phyloP scores from a whole-genome alignment of 371 early-diverging fungal species.

The Zopfochytrium polystomum region DNA sequence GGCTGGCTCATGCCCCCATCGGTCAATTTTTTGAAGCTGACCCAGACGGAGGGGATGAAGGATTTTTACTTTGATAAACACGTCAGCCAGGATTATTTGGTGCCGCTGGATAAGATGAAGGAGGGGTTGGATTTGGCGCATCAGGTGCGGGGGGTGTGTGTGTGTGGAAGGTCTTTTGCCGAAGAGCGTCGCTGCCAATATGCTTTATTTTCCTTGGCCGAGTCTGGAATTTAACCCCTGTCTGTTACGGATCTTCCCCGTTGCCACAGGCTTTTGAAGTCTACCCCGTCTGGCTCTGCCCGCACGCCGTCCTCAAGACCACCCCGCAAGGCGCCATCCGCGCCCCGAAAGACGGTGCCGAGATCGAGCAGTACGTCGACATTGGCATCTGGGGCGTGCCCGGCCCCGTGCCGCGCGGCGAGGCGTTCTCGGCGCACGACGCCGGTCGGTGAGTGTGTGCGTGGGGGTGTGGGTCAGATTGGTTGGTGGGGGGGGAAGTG shows the following conservation, averaged over 20 bases:
- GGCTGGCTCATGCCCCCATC: conserved; percentile 47
- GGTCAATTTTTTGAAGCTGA: conserved; percentile 40
- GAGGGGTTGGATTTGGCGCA: conserved; percentile 39
- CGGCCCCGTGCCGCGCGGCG: conserved; percentile 13
- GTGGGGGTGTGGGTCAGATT: too few species aligned
- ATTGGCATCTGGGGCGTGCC: conserved; percentile 35
- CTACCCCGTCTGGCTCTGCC: conserved; percentile 50
- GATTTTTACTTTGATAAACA: conserved; percentile 35
- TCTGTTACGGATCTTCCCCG: too few species aligned
- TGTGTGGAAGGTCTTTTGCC: too few species aligned
- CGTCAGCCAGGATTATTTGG: conserved; percentile 42
- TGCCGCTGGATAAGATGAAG: conserved; percentile 36
- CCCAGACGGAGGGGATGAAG: conserved; percentile 34
- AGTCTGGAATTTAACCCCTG: too few species aligned
- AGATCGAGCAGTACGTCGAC: conserved; percentile 33
- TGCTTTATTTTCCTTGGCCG: too few species aligned
- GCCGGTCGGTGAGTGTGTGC: too few species aligned
- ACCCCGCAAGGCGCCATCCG: conserved; percentile 49
- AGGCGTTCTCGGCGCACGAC: conserved; percentile 19
- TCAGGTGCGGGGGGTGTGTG: too few species aligned
- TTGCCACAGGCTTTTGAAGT: conserved; percentile 36
- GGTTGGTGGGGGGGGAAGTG: too few species aligned
- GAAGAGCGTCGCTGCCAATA: too few species aligned
- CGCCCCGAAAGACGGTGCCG: conserved; percentile 18
- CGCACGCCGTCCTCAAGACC: conserved; percentile 54